Evolutionary conservation across 352 stramenopile species (phyloP).

Genomic region (Globisporangium alternatum): DNA sequence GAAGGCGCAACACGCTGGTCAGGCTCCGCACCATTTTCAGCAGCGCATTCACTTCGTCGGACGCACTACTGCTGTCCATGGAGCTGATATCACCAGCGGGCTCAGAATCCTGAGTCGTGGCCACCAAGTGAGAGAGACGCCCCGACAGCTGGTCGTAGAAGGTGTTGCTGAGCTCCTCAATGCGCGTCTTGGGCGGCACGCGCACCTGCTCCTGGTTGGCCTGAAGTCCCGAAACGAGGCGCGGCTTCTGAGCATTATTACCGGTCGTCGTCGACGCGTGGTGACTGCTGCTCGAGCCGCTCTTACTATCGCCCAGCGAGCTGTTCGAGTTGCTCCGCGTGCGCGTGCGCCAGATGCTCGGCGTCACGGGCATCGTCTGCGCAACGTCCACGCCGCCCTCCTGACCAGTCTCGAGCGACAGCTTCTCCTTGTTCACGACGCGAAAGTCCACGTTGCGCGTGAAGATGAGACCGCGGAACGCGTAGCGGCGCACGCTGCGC

Average conservation of each 20-base stretch:
- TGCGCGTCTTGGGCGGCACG: conserved; percentile 50
- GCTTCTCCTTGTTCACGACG: conserved; percentile 62
- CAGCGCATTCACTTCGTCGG: conserved; percentile 31
- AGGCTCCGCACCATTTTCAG: conserved; percentile 46
- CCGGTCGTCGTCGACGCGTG: conserved; percentile 28
- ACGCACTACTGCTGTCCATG: conserved; percentile 5
- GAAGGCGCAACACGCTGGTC: neutral
- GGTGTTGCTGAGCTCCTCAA: conserved; percentile 52
- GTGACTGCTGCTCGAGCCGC: conserved; percentile 28
- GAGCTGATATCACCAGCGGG: neutral
- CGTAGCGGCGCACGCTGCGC: conserved; percentile 75
- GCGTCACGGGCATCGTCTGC: conserved; percentile 24
- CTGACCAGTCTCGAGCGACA: conserved; percentile 40
- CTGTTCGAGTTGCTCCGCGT: conserved; percentile 46
- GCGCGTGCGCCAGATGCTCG: conserved; percentile 44
- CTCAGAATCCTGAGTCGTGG: conserved; percentile 16
- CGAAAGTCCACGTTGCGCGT: conserved; percentile 64
- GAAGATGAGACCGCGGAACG: conserved; percentile 72
- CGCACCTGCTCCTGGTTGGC: conserved; percentile 63
- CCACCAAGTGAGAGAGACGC: conserved; percentile 35
- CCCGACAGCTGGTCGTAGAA: conserved; percentile 66
- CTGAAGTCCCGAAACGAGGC: conserved; percentile 39
- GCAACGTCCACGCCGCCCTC: conserved; percentile 20
- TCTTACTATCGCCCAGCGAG: conserved; percentile 33
- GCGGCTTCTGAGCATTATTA: conserved; percentile 19